Conservation (phyloP, 352 stramenopile genomes). For the Phytophthora kernoviae region DNA sequence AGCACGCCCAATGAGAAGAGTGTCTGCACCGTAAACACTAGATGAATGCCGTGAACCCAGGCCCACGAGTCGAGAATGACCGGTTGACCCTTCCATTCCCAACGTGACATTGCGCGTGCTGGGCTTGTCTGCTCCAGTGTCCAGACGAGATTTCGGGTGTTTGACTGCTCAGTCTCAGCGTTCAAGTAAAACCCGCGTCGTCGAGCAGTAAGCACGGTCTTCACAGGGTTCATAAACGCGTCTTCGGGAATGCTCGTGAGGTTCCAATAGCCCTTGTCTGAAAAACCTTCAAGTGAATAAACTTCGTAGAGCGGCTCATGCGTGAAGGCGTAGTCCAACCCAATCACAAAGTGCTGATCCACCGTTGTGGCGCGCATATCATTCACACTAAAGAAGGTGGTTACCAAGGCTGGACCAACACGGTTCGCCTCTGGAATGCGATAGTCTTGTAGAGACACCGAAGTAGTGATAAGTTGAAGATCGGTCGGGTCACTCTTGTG, state of each 20-base stretch:
- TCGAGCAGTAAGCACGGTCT: slow-evolving; percentile 29
- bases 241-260: slow-evolving; percentile 33
- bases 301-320: slow-evolving; percentile 34
- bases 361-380: slow-evolving; percentile 27
- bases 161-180: slow-evolving; percentile 43
- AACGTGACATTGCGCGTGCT: slow-evolving; percentile 25
- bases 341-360: slow-evolving; percentile 30
- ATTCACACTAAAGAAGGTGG: slow-evolving; percentile 35
- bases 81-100: slow-evolving; percentile 27
- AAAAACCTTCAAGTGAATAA: slow-evolving; percentile 24
- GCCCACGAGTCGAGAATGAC: slow-evolving; percentile 49
- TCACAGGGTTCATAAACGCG: slow-evolving; percentile 22
- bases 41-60: slow-evolving; percentile 52
- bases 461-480: slow-evolving; percentile 33
- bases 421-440: slow-evolving; percentile 30
- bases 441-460: slow-evolving; percentile 50
- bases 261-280: slow-evolving; percentile 34
- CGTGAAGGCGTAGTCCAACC: slow-evolving; percentile 43
- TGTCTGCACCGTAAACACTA: slow-evolving; percentile 42
- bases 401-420: slow-evolving; percentile 31
- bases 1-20: slow-evolving; percentile 41
- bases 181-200: slow-evolving; percentile 47
- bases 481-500: slow-evolving; percentile 20
- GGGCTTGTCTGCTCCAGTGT: slow-evolving; percentile 18
- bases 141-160: slow-evolving; percentile 48